Evolutionary conservation across 2,329 filamentous ascomycete genomes (phyloP).

Genomic region (Aureobasidium sp.): DNA sequence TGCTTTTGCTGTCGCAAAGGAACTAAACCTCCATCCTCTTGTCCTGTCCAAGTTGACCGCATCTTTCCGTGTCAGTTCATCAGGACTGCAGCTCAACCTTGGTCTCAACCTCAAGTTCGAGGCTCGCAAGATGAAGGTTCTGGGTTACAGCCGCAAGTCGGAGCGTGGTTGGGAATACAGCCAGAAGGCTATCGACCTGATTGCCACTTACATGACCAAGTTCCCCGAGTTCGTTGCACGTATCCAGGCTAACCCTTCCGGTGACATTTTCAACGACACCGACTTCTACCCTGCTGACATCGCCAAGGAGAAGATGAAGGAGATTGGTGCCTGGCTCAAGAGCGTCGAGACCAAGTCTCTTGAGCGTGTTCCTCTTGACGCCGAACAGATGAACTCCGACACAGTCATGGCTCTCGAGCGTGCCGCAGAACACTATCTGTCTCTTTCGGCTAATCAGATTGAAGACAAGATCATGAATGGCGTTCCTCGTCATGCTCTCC

Average conservation of each 20-base stretch:
- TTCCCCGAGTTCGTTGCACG: conserved; percentile 94
- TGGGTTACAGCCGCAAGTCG: conserved; percentile 87
- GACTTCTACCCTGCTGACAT: conserved; percentile 73
- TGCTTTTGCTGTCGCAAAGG: conserved; percentile 79
- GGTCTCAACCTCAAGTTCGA: conserved; percentile 97
- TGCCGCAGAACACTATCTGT: conserved; percentile 57
- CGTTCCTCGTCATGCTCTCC: conserved; percentile 75
- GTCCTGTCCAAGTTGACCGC: conserved; percentile 94
- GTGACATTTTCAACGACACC: conserved; percentile 72
- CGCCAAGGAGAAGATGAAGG: conserved; percentile 76
- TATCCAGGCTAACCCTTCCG: conserved; percentile 76
- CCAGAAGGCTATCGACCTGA: conserved; percentile 66
- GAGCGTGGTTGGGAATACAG: conserved; percentile 94
- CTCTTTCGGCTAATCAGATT: conserved; percentile 39
- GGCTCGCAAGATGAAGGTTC: conserved; percentile 85
- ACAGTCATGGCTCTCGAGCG: conserved; percentile 73
- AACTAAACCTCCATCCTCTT: conserved; percentile 72
- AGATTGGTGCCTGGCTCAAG: conserved; percentile 91
- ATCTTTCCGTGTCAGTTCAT: conserved; percentile 77
- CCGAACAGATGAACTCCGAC: conserved; percentile 89
- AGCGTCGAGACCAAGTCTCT: conserved; percentile 83
- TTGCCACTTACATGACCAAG: conserved; percentile 81
- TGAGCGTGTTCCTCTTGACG: conserved; percentile 90
- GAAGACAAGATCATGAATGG: conserved; percentile 63
- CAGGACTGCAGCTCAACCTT: conserved; percentile 76